phyloP scores from a whole-genome alignment of 148 eudicot species.

The Chenopodium suecicum region DNA sequence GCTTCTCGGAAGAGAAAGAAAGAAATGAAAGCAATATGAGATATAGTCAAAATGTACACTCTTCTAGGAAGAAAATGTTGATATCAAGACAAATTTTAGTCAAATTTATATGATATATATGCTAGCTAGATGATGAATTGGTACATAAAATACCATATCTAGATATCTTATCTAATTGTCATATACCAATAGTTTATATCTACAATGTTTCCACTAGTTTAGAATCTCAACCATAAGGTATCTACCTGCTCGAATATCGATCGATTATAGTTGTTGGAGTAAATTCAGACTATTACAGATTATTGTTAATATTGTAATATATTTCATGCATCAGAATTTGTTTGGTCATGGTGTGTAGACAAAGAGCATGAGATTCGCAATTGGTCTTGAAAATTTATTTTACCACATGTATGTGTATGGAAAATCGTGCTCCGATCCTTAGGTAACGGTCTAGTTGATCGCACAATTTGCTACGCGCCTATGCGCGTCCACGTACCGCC shows the following conservation, averaged over 20 bases:
- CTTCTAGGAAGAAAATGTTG: slow-evolving; percentile 24
- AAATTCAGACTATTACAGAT: neutral
- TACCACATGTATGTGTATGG: too few species aligned
- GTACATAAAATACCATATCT: slow-evolving; percentile 5
- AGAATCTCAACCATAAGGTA: slow-evolving; percentile 12
- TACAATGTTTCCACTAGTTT: neutral
- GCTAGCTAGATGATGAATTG: slow-evolving; percentile 1
- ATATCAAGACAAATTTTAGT: slow-evolving; percentile 22
- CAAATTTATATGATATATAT: slow-evolving; percentile 1
- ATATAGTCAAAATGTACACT: slow-evolving; percentile 29
- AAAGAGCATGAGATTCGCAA: too few species aligned
- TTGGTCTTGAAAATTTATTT: too few species aligned
- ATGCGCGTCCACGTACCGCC: too few species aligned
- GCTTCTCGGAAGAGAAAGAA: slow-evolving; percentile 31
- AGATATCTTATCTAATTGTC: too few species aligned
- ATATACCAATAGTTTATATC: neutral
- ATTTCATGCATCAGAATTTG: too few species aligned
- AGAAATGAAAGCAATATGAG: slow-evolving; percentile 17
- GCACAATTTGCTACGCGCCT: too few species aligned
- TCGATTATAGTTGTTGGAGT: neutral
- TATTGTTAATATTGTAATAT: too few species aligned
- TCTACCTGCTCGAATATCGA: neutral
- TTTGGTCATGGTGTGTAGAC: too few species aligned
- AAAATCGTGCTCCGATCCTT: too few species aligned
- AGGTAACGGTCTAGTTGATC: too few species aligned